Conservation (phyloP, 202 grass and related monocot genomes). For the Panicum hallii region DNA sequence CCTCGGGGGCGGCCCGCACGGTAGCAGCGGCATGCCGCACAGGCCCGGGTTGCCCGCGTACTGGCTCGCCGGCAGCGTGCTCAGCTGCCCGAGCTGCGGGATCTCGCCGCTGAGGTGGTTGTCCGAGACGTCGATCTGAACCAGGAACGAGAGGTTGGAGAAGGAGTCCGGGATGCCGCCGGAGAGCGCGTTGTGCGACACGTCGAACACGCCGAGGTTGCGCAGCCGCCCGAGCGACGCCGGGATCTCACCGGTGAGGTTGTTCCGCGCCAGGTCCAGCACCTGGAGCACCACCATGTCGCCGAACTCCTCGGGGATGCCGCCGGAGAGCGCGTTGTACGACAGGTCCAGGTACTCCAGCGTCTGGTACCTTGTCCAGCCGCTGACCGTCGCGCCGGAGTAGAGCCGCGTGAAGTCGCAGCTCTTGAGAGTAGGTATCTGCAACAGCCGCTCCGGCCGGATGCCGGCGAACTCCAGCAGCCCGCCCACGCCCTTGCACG, state of each 20-base stretch:
- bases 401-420: conserved; percentile 92
- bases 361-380: conserved; percentile 82
- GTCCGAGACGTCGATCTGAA: conserved; percentile 86
- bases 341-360: conserved; percentile 91
- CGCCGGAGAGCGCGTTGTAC: conserved; percentile 67
- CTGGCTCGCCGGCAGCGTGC: conserved; percentile 80
- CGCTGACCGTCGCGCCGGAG: conserved; percentile 76
- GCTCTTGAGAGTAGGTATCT: conserved; percentile 82
- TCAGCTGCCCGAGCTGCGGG: conserved; percentile 81
- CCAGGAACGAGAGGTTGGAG: conserved; percentile 93
- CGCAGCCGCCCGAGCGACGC: conserved; percentile 65
- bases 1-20: conserved; percentile 51
- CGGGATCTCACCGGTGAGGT: conserved; percentile 76
- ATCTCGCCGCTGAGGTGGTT: conserved; percentile 80
- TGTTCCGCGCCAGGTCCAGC: conserved; percentile 80
- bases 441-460: conserved; percentile 79
- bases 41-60: conserved; percentile 84
- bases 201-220: conserved; percentile 88
- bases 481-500: conserved; percentile 89
- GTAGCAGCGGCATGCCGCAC: conserved; percentile 78
- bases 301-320: conserved; percentile 74
- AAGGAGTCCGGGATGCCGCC: conserved; percentile 85
- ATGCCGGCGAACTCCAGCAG: conserved; percentile 91
- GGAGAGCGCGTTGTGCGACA: conserved; percentile 69
- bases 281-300: conserved; percentile 88